Evolutionary conservation across 257 asterid species (phyloP).

Genomic region (Haberlea rhodopensis): DNA sequence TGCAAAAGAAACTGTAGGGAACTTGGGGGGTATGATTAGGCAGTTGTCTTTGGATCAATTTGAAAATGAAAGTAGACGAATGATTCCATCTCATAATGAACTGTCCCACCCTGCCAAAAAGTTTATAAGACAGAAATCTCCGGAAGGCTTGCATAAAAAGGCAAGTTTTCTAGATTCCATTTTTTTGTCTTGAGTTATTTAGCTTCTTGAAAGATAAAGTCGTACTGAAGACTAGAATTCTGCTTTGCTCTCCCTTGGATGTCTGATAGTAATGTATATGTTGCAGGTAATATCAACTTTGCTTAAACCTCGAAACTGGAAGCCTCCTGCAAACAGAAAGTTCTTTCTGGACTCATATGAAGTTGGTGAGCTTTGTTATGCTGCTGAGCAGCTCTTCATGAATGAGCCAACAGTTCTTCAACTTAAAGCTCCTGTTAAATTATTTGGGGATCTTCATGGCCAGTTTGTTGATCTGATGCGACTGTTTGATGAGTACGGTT

Average conservation of each 20-base stretch:
- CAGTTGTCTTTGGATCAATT: slow-evolving; percentile 97
- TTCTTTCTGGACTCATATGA: slow-evolving; percentile 95
- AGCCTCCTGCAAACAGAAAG: slow-evolving; percentile 82
- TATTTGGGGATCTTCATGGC: slow-evolving; percentile 99
- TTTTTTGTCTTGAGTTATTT: slow-evolving; percentile 1
- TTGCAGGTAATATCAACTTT: slow-evolving; percentile 83
- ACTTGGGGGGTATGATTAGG: slow-evolving; percentile 96
- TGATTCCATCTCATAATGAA: slow-evolving; percentile 75
- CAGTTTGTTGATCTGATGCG: slow-evolving; percentile 99
- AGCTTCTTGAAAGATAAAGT: not conserved
- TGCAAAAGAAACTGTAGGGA: slow-evolving; percentile 91
- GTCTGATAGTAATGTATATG: slow-evolving; percentile 18
- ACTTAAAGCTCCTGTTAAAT: slow-evolving; percentile 94
- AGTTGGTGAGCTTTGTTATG: slow-evolving; percentile 97
- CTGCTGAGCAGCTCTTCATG: slow-evolving; percentile 98
- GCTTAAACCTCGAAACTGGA: slow-evolving; percentile 96
- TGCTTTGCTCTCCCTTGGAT: slow-evolving; percentile 18
- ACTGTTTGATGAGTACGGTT: slow-evolving; percentile 98
- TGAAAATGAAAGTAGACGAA: slow-evolving; percentile 96
- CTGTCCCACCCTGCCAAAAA: slow-evolving; percentile 76
- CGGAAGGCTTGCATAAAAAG: slow-evolving; percentile 98
- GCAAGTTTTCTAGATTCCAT: slow-evolving; percentile 38
- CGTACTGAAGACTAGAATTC: not conserved
- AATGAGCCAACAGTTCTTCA: slow-evolving; percentile 97
- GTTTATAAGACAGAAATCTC: slow-evolving; percentile 79